A percentile compares a stretch with the other conserved stretches of the same genome.
These are phyloP conservation scores for Hymenoscyphus occultus DNA, from an alignment of 2,329 filamentous ascomycete genomes.

Conservation along the genomic window DNA sequence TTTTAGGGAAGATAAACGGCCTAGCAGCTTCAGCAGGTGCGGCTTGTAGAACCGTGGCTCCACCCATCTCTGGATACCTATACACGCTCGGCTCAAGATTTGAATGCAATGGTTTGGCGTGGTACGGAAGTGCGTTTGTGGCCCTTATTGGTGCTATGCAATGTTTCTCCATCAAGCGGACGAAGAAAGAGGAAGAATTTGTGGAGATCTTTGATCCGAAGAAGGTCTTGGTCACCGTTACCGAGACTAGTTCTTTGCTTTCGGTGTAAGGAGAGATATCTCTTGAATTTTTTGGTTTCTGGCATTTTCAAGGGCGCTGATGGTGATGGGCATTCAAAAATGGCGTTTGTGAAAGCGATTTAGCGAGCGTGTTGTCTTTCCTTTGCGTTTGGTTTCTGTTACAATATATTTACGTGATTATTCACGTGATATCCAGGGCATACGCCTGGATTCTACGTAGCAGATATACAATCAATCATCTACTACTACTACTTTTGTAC, in stretches of 20 bases:
- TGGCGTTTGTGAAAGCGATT: conserved; percentile 15
- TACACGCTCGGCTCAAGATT: conserved; percentile 58
- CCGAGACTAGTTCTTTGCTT: neutral
- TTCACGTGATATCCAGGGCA: too few species aligned
- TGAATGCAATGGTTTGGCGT: conserved; percentile 59
- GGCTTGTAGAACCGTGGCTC: conserved; percentile 65
- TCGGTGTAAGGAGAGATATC: neutral
- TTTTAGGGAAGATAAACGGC: conserved; percentile 64
- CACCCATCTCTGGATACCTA: conserved; percentile 60
- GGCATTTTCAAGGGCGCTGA: neutral
- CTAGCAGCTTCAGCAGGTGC: conserved; percentile 63
- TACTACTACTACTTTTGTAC: too few species aligned
- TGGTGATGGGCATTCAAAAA: neutral
- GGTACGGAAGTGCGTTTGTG: conserved; percentile 59
- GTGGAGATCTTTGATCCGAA: conserved; percentile 20
- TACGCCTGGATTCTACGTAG: too few species aligned
- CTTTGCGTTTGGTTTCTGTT: neutral
- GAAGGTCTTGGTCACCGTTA: conserved; percentile 6
- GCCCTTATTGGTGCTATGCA: conserved; percentile 57
- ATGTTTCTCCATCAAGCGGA: conserved; percentile 46
- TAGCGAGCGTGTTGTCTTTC: conserved; percentile 10
- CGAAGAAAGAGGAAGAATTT: conserved; percentile 14
- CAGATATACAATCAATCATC: too few species aligned
- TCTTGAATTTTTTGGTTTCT: neutral
- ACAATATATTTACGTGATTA: too few species aligned